These are phyloP conservation scores for Sanguinoderma infundibulare DNA, from an alignment of 1,284 basidiomycete species.

Conservation along the genomic window DNA sequence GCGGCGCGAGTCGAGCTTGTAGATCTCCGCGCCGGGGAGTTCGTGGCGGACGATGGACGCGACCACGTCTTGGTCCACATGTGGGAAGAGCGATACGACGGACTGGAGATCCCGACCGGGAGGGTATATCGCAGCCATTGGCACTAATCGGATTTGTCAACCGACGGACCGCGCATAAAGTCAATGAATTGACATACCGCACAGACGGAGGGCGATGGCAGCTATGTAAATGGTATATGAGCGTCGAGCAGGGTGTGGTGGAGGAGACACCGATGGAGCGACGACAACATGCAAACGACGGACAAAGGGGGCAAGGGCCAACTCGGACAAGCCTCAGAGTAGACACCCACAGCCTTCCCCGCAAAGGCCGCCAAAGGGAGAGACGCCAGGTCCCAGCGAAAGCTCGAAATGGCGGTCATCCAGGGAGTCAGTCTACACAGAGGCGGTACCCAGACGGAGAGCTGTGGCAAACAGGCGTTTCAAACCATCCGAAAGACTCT, in stretches of 20 bases:
- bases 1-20: conserved; percentile 40
- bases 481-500: background rate
- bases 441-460: conserved; percentile 4
- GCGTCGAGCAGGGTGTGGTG: conserved; percentile 2
- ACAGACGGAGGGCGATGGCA: background rate
- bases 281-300: conserved; percentile 20
- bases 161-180: conserved; percentile 3
- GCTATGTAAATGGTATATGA: conserved; percentile 6
- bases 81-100: conserved; percentile 35
- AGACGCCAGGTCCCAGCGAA: conserved; percentile 13
- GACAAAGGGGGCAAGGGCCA: conserved; percentile 5
- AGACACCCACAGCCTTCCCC: conserved; percentile 16
- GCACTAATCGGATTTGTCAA: conserved; percentile 15
- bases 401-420: conserved; percentile 9
- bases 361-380: conserved; percentile 23
- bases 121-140: conserved; percentile 25
- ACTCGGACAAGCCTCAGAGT: conserved; percentile 2
- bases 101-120: conserved; percentile 26
- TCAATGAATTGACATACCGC: conserved; percentile 15
- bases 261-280: conserved; percentile 1
- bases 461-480: conserved; percentile 9
- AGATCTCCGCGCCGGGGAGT: conserved; percentile 35
- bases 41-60: conserved; percentile 36
- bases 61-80: conserved; percentile 38
- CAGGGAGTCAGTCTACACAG: conserved; percentile 1